Evolutionary conservation across 805 yeast genomes (phyloP).

Genomic region (Nakazawaea wyomingensis): DNA sequence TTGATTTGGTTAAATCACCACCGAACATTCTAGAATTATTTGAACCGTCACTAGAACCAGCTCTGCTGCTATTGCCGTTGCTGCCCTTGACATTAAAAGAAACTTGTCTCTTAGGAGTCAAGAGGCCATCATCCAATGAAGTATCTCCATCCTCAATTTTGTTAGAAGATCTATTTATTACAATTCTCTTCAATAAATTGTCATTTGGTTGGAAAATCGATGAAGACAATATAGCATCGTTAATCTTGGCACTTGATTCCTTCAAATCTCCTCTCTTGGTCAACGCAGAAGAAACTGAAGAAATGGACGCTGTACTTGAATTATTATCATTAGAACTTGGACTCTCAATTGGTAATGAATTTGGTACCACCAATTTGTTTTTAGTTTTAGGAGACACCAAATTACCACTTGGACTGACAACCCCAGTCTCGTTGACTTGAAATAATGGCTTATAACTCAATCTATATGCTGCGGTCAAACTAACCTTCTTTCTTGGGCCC

Average conservation of each 20-base stretch:
- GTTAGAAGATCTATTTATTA: constrained; percentile 38
- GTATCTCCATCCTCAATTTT: constrained; percentile 14
- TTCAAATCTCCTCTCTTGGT: constrained; percentile 1
- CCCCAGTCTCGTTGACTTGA: constrained; percentile 18
- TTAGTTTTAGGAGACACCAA: not conserved
- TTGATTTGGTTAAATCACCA: not conserved
- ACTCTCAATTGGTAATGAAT: constrained; percentile 4
- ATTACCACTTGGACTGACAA: not conserved
- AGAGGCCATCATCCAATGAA: constrained; percentile 8
- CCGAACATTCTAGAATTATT: not conserved
- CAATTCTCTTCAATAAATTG: constrained; percentile 42
- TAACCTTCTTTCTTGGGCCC: constrained; percentile 51
- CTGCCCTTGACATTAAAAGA: constrained; percentile 21
- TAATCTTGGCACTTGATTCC: constrained; percentile 24
- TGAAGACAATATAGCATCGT: constrained; percentile 61
- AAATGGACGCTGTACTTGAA: not conserved
- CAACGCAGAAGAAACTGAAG: not conserved
- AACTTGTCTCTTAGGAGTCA: constrained; percentile 26
- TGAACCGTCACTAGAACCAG: too few relatives aligned
- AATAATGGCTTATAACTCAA: constrained; percentile 61
- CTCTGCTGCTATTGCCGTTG: too few relatives aligned
- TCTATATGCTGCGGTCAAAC: constrained; percentile 56
- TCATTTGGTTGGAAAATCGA: constrained; percentile 64
- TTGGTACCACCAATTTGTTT: constrained; percentile 3
- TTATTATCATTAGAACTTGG: not conserved